Evolutionary conservation across 148 eudicot species (phyloP), one percentile per base, ranked within the genome.

Genomic region (Spergularia bocconei): DNA sequence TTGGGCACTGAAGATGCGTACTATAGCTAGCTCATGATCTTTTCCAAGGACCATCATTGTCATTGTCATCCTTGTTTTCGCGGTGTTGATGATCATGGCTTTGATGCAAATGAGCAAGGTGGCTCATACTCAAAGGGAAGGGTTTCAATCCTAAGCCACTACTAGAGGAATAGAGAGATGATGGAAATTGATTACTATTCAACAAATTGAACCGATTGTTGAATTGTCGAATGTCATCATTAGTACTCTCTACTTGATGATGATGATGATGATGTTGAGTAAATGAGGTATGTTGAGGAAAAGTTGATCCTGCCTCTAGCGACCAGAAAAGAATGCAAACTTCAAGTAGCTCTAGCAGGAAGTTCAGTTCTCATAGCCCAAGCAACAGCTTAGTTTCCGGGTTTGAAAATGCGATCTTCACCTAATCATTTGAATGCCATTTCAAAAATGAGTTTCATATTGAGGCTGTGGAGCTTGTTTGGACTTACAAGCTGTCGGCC

Each of bases 121-220:
- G 75, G 52, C 72, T 77, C 70, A 78, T 70, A 23, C 79, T 81
- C 62, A 67, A 61, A 64, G 70, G 61, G 70, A 84, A 79, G 10
- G 85, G 74, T 60, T 79, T 72, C 77, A 75, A 69, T 6, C 74
- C 79, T 67, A 73, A 79, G 33, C 73, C 78, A 80, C 73, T 77
- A 80, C 73, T 77, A n/a, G 83, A 70, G 79, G 73, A 71, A 63
- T 80, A 75, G n/a, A 73, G 65, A 65, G 73, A 67, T 0, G 71
- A 17, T 14, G 78, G 69, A 67, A 68, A 70, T 36, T 68, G 74
- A 60, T 56, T 62, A n/a, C 78, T 71, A 73, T 75, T 81, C 64
- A 78, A 79, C 25, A 80, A 41, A 38, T 77, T 83, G 20, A 80
- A 79, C 9, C 83, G 83, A 29, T 29, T 29, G 63, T 79, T 86